Evolutionary conservation across 768 basidiomycete species (phyloP).

Genomic region (Boletellus ananiceps): DNA sequence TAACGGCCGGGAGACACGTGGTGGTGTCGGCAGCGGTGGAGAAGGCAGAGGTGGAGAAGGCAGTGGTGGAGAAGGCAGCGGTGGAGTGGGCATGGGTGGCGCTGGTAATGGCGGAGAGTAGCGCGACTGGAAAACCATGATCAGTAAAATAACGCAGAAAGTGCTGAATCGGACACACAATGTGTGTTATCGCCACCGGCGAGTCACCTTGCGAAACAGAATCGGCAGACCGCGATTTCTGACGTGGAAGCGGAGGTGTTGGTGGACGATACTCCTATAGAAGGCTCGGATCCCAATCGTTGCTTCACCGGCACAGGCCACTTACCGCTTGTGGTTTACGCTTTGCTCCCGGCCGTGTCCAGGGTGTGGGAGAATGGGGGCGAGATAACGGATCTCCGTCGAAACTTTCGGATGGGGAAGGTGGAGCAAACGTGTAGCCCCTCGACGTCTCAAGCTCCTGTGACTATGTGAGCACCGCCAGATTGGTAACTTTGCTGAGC

Average conservation of each 20-base stretch:
- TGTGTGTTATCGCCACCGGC: constrained; percentile 25
- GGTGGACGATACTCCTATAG: constrained; percentile 52
- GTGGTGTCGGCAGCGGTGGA: constrained; percentile 26
- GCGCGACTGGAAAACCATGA: constrained; percentile 18
- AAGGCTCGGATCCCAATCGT: constrained; percentile 2
- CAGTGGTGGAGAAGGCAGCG: constrained; percentile 13
- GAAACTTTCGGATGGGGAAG: constrained; percentile 33
- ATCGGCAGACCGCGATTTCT: constrained; percentile 31
- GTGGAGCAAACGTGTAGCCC: constrained; percentile 28
- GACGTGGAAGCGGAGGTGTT: constrained; percentile 48
- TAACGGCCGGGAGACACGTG: constrained; percentile 25
- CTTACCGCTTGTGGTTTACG: constrained; percentile 28
- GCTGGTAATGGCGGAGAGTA: constrained; percentile 17
- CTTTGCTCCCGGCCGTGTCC: constrained; percentile 23
- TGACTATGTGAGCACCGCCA: constrained; percentile 26
- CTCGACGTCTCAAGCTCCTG: constrained; percentile 32
- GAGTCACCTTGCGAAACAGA: constrained; percentile 31
- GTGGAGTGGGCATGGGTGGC: not conserved
- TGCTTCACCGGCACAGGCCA: not conserved
- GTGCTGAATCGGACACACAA: constrained; percentile 17
- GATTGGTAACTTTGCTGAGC: constrained; percentile 24
- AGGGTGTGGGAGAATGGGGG: constrained; percentile 34
- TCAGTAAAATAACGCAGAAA: constrained; percentile 3
- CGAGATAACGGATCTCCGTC: constrained; percentile 33
- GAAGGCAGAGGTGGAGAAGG: constrained; percentile 19